Evolutionary conservation across 768 basidiomycete genomes (phyloP).

Genomic region (Boletus coccyginus): DNA sequence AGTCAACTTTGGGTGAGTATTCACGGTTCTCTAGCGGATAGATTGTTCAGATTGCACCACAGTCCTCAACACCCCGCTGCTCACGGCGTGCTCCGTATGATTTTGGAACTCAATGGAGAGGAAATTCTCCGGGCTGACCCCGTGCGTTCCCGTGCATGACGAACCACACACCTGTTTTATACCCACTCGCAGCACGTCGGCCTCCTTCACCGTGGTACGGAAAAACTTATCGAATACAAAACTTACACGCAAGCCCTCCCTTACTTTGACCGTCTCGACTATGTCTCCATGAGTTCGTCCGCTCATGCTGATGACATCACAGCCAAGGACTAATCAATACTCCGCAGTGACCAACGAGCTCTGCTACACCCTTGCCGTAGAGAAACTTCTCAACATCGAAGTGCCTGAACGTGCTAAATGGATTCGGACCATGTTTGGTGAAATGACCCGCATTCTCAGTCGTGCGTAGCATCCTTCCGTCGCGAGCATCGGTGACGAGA

Average conservation of each 20-base stretch:
- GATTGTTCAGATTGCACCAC: not conserved
- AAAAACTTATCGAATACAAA: constrained; percentile 99
- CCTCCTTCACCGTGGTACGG: constrained; percentile 93
- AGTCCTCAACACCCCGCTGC: constrained; percentile 95
- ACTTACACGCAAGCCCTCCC: constrained; percentile 96
- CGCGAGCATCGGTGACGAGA: not conserved
- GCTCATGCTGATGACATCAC: not conserved
- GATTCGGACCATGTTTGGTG: constrained; percentile 96
- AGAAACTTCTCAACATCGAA: constrained; percentile 96
- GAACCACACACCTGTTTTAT: constrained; percentile 3
- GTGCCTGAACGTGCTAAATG: constrained; percentile 97
- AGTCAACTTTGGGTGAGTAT: constrained; percentile 89
- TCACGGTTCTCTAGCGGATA: not conserved
- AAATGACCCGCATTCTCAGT: constrained; percentile 94
- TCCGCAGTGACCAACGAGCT: constrained; percentile 96
- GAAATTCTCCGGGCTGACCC: constrained; percentile 88
- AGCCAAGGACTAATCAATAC: constrained; percentile 2
- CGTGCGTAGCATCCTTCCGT: constrained; percentile 47
- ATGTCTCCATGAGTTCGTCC: constrained; percentile 95
- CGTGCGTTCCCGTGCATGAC: constrained; percentile 37
- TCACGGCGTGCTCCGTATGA: constrained; percentile 96
- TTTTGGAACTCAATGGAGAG: constrained; percentile 96
- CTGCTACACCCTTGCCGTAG: constrained; percentile 95
- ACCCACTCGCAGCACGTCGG: constrained; percentile 74
- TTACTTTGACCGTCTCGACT: constrained; percentile 98